Evolutionary conservation across 441 rosid genomes (phyloP).

Genomic region (Eruca vesicaria): DNA sequence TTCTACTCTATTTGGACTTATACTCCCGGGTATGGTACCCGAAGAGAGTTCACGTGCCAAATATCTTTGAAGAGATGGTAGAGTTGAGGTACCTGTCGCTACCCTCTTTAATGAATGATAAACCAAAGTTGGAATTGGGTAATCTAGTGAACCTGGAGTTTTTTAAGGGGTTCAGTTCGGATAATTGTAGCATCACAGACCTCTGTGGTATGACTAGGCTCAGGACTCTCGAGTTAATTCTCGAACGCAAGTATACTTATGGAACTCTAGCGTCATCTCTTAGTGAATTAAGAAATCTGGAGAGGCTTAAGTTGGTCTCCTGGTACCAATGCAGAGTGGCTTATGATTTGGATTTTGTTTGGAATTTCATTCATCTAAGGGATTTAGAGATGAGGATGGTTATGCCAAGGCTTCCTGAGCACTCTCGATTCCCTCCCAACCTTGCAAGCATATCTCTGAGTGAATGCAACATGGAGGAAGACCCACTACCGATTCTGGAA

Average conservation of each 20-base stretch:
- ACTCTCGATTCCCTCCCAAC: background rate
- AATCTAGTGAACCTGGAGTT: background rate
- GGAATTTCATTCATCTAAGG: too few species aligned
- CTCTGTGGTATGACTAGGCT: background rate
- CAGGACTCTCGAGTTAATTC: background rate
- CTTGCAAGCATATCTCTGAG: constrained; percentile 8
- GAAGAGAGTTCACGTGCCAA: constrained; percentile 15
- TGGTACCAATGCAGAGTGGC: too few species aligned
- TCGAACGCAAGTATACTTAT: background rate
- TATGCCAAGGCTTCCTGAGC: constrained; percentile 12
- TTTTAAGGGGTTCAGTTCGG: background rate
- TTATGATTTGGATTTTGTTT: background rate
- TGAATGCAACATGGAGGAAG: background rate
- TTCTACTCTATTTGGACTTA: constrained; percentile 10
- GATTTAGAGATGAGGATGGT: background rate
- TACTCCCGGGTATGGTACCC: background rate
- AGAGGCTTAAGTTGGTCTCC: too few species aligned
- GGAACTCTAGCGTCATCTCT: background rate
- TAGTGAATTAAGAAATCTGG: too few species aligned
- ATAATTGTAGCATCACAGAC: background rate
- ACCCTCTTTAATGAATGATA: background rate
- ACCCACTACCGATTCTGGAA: constrained; percentile 24
- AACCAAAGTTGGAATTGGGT: constrained; percentile 18
- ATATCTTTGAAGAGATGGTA: constrained; percentile 26
- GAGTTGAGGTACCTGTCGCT: constrained; percentile 18